Conservation (phyloP, 2,329 filamentous ascomycete species). For the Exophiala phaeomuriformis region DNA sequence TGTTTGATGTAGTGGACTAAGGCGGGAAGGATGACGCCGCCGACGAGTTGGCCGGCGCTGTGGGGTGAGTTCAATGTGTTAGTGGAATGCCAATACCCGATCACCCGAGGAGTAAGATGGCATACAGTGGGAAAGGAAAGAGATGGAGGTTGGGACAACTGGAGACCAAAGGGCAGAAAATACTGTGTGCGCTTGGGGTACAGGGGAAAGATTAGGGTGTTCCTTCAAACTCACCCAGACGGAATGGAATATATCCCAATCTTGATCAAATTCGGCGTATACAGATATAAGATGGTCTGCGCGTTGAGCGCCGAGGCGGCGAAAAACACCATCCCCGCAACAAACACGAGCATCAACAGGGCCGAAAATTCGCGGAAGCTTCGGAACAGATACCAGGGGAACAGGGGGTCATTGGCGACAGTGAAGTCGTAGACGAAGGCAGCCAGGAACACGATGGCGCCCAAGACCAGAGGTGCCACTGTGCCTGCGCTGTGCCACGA, state of each 20-base stretch:
- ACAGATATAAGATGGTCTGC: conserved; percentile 16
- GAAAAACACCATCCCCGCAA: conserved; percentile 20
- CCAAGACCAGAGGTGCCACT: conserved; percentile 38
- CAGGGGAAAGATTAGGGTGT: too few species aligned
- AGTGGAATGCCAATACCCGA: too few species aligned
- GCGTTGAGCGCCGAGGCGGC: conserved; percentile 19
- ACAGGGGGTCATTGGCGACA: conserved; percentile 40
- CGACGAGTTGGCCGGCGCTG: conserved; percentile 19
- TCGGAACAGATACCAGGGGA: conserved; percentile 33
- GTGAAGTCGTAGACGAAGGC: conserved; percentile 36
- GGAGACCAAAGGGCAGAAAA: too few species aligned
- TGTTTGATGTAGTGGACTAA: conserved; percentile 20
- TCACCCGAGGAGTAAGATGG: too few species aligned
- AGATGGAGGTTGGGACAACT: too few species aligned
- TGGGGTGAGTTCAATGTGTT: background rate
- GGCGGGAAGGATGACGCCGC: conserved; percentile 16
- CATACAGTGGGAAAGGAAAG: too few species aligned
- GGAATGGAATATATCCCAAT: conserved; percentile 22
- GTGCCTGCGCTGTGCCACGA: conserved; percentile 36
- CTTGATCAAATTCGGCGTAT: conserved; percentile 17
- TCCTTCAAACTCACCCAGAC: conserved; percentile 12
- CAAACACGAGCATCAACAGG: conserved; percentile 19
- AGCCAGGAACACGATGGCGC: conserved; percentile 34
- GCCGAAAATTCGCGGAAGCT: conserved; percentile 18
- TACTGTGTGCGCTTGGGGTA: too few species aligned